phyloP scores from a whole-genome alignment of 192 early-diverging fungal genomes.

The Neocallimastix lanati region DNA sequence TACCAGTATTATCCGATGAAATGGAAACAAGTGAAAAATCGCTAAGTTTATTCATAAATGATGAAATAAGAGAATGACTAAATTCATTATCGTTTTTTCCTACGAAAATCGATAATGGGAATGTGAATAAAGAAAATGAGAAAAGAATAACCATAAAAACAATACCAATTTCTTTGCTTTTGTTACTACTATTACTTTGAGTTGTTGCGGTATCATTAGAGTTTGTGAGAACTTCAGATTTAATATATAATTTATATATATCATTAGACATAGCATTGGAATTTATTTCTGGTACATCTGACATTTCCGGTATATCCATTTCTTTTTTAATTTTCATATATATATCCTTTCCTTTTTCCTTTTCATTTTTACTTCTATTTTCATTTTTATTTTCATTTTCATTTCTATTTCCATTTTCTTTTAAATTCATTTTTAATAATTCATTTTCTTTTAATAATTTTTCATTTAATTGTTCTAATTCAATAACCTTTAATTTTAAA shows the following conservation, averaged over 20 bases:
- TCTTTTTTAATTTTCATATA: not conserved
- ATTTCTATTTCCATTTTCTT: slow-evolving; percentile 18
- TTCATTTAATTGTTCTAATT: slow-evolving; percentile 33
- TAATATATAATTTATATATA: not conserved
- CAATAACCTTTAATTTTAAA: slow-evolving; percentile 29
- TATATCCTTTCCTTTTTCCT: too few relatives aligned
- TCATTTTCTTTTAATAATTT: slow-evolving; percentile 28
- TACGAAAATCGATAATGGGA: not conserved
- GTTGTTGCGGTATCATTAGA: not conserved
- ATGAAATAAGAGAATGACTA: not conserved
- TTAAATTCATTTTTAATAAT: slow-evolving; percentile 21
- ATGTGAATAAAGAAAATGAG: not conserved
- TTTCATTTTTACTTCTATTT: too few relatives aligned
- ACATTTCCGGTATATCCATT: not conserved
- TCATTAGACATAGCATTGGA: not conserved
- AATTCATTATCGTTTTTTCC: not conserved
- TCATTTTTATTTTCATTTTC: too few relatives aligned
- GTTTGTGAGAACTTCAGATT: not conserved
- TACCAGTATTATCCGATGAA: not conserved
- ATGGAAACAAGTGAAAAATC: not conserved
- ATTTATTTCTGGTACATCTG: too few relatives aligned
- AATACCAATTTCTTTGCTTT: not conserved
- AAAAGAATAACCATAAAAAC: not conserved
- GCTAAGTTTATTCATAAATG: not conserved
- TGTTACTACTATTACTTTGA: not conserved